A percentile compares a stretch with the other conserved stretches of the same genome.
Evolutionary conservation across 73 alveolate genomes (phyloP).

Genomic region (Paramecium sexaurelia): DNA sequence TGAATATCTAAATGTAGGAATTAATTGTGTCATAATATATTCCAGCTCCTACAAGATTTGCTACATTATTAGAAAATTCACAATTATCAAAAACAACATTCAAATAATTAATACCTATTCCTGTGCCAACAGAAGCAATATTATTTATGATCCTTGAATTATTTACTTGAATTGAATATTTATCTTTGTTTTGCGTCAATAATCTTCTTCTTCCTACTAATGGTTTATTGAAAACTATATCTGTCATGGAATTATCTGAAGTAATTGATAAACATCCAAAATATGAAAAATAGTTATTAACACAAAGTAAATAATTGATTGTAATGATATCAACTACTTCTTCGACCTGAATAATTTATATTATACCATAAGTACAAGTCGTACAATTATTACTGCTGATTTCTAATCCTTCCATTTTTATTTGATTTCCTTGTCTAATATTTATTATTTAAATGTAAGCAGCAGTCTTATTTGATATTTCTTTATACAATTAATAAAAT

Average conservation of each 20-base stretch:
- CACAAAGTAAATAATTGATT: background rate
- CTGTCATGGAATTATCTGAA: background rate
- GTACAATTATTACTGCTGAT: background rate
- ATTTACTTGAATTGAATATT: background rate
- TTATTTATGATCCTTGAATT: background rate
- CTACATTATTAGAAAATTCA: slow-evolving; percentile 18
- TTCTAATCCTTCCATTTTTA: background rate
- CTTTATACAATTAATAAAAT: background rate
- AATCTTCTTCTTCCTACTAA: background rate
- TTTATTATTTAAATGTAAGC: background rate
- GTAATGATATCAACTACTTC: background rate
- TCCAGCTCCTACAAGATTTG: background rate
- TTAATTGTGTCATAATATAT: background rate
- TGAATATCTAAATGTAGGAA: background rate
- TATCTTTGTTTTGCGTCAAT: background rate
- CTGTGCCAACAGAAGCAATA: slow-evolving; percentile 1
- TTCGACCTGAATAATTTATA: background rate
- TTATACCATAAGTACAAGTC: background rate
- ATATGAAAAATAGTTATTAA: background rate
- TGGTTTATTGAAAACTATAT: background rate
- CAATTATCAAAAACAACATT: background rate
- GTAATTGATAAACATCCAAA: background rate
- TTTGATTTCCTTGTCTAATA: background rate
- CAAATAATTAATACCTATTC: background rate
- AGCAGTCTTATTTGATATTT: background rate